These are phyloP conservation scores for Akanthomyces uredinophilus DNA, from an alignment of 2,329 filamentous ascomycete genomes.

Conservation along the genomic window DNA sequence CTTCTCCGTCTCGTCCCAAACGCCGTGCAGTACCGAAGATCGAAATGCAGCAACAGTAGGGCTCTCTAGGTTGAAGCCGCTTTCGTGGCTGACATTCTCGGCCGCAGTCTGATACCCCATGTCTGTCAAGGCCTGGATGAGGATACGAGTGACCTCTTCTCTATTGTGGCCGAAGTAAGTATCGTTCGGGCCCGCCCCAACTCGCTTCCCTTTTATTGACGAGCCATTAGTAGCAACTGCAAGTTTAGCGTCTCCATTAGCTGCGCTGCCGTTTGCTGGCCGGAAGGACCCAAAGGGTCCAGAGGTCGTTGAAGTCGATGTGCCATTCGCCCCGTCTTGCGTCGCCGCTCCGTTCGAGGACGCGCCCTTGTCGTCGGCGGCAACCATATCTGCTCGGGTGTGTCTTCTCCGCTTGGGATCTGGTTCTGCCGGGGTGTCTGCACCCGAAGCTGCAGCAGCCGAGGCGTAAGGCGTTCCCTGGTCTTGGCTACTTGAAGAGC, in stretches of 20 bases:
- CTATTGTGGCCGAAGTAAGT: conserved; percentile 79
- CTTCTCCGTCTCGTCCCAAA: conserved; percentile 80
- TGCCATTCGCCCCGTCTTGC: conserved; percentile 34
- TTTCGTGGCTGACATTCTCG: conserved; percentile 68
- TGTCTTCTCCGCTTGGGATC: conserved; percentile 52
- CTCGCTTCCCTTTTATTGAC: conserved; percentile 28
- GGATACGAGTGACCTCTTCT: conserved; percentile 85
- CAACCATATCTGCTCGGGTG: conserved; percentile 50
- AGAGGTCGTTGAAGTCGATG: conserved; percentile 31
- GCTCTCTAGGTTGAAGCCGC: conserved; percentile 82
- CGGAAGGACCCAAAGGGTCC: too few species aligned
- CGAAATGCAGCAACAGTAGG: conserved; percentile 82
- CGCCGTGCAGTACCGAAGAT: conserved; percentile 70
- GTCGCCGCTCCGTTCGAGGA: conserved; percentile 51
- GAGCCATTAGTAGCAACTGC: conserved; percentile 51
- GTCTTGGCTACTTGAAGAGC: conserved; percentile 37
- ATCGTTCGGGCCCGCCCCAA: conserved; percentile 16
- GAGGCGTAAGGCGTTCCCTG: conserved; percentile 12
- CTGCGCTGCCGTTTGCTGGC: conserved; percentile 21
- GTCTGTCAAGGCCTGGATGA: conserved; percentile 87
- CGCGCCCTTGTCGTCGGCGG: conserved; percentile 49
- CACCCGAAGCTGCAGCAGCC: conserved; percentile 15
- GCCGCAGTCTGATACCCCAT: conserved; percentile 81
- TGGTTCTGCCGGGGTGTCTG: conserved; percentile 17
- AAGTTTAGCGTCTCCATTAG: conserved; percentile 46